Evolutionary conservation across 805 yeast species (phyloP), one percentile per base, ranked within the genome.

Genomic region (Myxozyma vanderwaltii): DNA sequence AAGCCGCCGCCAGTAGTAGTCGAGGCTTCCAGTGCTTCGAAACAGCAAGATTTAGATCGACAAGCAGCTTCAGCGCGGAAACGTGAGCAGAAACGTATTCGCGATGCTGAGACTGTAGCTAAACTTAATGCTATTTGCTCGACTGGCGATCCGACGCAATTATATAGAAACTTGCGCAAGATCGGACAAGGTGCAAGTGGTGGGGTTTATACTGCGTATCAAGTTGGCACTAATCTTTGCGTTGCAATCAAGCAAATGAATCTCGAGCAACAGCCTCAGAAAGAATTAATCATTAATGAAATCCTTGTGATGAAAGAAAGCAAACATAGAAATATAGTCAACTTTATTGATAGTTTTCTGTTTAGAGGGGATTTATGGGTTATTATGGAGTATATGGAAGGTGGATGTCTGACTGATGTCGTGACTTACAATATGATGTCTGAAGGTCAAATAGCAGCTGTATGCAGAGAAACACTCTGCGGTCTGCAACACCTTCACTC

Each of bases 101-200:
- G 56, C n/a, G 97, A 92, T 67, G 84, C 89, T 47, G 97, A 92
- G 75, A 81, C 90, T 24, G 82, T 92, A 81, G 84, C 87, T 40
- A 89, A 87, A 69, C 77, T 94, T 65, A 82, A 86, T 59, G 82
- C 89, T 2, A 96, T 91, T 33, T 96, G 94, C 8, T 84, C 86
- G 64, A 83, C 81, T 67, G 81, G 83, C 44, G 96, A 94, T 74
- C 99, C 99, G n/a, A 79, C 89, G 5, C 86, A 90, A 4, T 65
- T 73, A 19, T 77, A 73, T 61, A 75, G 76, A 55, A 76, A 73
- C 62, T 67, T 92, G 63, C 80, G 82, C 39, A 91, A 92, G 72
- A 86, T 94, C 64, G 99, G 99, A 0, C 99, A 94, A 76, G 99
- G 99, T 70, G 99, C 99, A 0, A 86, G 95, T 15, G 99, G 99